These are phyloP conservation scores for Macrocybe gigantea DNA, from an alignment of 768 basidiomycete species.

Conservation along the genomic window DNA sequence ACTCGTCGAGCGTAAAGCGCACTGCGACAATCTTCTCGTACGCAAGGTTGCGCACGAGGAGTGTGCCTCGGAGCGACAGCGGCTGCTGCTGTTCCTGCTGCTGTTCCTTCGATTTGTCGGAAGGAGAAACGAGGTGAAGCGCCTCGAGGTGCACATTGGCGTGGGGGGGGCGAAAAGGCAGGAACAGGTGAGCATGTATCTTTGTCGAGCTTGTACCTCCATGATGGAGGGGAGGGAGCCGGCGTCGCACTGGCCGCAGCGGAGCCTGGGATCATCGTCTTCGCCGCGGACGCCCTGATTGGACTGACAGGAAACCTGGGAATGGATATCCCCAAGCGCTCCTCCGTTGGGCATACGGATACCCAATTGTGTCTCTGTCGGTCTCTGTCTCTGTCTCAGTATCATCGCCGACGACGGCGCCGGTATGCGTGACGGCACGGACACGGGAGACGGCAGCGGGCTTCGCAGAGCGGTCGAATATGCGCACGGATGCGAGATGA, in stretches of 20 bases:
- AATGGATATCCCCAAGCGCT: too few relatives aligned
- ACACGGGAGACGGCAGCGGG: slow-evolving; percentile 47
- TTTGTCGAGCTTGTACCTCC: slow-evolving; percentile 16
- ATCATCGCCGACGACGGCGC: slow-evolving; percentile 22
- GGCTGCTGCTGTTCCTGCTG: neutral
- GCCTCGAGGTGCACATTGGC: slow-evolving; percentile 30
- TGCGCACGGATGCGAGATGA: slow-evolving; percentile 47
- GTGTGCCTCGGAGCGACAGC: slow-evolving; percentile 43
- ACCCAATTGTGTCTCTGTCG: slow-evolving; percentile 18
- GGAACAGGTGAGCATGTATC: slow-evolving; percentile 20
- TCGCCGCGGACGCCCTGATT: too few relatives aligned
- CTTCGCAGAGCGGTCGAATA: slow-evolving; percentile 63
- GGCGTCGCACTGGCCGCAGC: slow-evolving; percentile 4
- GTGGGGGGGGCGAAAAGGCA: slow-evolving; percentile 8
- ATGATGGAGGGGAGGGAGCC: slow-evolving; percentile 1
- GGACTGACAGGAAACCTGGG: too few relatives aligned
- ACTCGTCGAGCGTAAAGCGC: slow-evolving; percentile 89
- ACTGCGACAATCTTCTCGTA: slow-evolving; percentile 85
- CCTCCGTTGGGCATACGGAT: too few relatives aligned
- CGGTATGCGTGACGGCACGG: neutral
- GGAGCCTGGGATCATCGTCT: slow-evolving; percentile 17
- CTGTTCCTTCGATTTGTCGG: slow-evolving; percentile 1
- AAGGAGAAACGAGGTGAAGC: slow-evolving; percentile 7
- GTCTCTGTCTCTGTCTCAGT: slow-evolving; percentile 43
- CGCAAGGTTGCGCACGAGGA: slow-evolving; percentile 80